Base-by-base conservation (phyloP, 108 stramenopile species). In the Conticribra guillardii region DNA sequence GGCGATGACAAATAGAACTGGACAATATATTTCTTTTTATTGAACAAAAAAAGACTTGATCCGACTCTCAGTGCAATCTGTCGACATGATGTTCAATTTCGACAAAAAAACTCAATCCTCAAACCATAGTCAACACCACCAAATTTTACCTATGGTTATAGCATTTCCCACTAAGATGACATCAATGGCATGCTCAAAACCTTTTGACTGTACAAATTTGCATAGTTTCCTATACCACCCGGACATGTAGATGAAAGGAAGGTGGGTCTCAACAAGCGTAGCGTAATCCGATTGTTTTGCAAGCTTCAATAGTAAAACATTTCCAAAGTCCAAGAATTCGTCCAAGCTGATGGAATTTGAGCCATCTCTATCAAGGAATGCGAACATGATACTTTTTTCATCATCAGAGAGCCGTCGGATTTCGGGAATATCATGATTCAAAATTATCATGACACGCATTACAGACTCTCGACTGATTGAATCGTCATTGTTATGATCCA, bases 391-490 rank as follows among this genome's bases (percentile, higher is more conserved):
- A 18, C 56, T 67, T 57, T 76, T 82, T 31, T 85, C 81, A 5
- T 86, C 87, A 1, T 68, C 33, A 3, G 87, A 84, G 17, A 88
- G 61, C 11, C 27, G 22, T 17, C 77, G 74, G 52, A 93, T 82
- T 52, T 90, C 82, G n/a, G 87, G 83, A 30, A 86, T 81, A 65
- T 95, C 89, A 63, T 87, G 65, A 66, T 95, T 90, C 28, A 95
- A 60, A 62, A 90, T 82, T 34, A 59, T 29, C 71, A 72, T 67
- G 1, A 75, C 74, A 37, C 73, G 78, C 90, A 90, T 89, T 14
- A 95, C 69, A 16, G 85, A 79, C 24, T 89, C 74, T 28, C 78
- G 78, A 48, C 63, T 61, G 18, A 94, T 74, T 2, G 5, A 28
- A 11, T 72, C 79, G 21, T 51, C 62, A 22, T 79, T 63, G 21